Percentiles rank a stretch among this genome's conserved stretches.
Evolutionary conservation across 768 basidiomycete genomes (phyloP).

Genomic region (Mycena epipterygia): DNA sequence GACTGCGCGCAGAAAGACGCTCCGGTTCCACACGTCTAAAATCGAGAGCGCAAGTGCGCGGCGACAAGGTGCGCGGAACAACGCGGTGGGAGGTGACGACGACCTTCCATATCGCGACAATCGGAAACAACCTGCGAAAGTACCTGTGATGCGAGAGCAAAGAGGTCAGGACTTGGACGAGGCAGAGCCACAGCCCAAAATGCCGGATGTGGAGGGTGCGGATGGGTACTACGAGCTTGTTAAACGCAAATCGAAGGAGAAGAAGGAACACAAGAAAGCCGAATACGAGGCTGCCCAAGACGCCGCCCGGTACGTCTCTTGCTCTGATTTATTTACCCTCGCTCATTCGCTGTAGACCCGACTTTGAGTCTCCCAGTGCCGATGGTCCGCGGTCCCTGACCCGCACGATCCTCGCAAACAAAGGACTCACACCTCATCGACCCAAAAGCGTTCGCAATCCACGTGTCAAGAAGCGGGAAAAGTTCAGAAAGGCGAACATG

Average conservation of each 20-base stretch:
- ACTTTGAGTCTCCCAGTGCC: conserved; percentile 49
- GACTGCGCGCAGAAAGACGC: conserved; percentile 80
- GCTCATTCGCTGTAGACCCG: conserved; percentile 39
- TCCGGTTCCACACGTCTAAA: conserved; percentile 94
- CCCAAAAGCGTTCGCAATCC: conserved; percentile 95
- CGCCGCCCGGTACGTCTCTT: conserved; percentile 65
- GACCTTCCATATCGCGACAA: conserved; percentile 92
- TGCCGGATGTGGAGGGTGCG: conserved; percentile 58
- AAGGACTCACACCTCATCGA: conserved; percentile 92
- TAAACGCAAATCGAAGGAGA: conserved; percentile 76
- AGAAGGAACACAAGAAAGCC: conserved; percentile 84
- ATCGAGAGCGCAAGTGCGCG: conserved; percentile 87
- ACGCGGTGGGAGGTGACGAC: conserved; percentile 90
- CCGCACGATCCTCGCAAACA: conserved; percentile 93
- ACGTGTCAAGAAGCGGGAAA: conserved; percentile 95
- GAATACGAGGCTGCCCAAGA: conserved; percentile 80
- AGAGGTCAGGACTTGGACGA: conserved; percentile 80
- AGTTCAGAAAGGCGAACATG: conserved; percentile 96
- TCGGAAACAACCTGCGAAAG: conserved; percentile 68
- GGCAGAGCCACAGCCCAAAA: conserved; percentile 58
- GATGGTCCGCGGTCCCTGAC: conserved; percentile 91
- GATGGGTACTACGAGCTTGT: conserved; percentile 95
- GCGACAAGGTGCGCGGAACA: conserved; percentile 78
- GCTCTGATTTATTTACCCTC: neutral
- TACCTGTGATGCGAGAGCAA: conserved; percentile 54